Evolutionary conservation across 1,284 basidiomycete genomes (phyloP), one percentile per base, ranked within the genome.

Genomic region (Blastosporella zonata): DNA sequence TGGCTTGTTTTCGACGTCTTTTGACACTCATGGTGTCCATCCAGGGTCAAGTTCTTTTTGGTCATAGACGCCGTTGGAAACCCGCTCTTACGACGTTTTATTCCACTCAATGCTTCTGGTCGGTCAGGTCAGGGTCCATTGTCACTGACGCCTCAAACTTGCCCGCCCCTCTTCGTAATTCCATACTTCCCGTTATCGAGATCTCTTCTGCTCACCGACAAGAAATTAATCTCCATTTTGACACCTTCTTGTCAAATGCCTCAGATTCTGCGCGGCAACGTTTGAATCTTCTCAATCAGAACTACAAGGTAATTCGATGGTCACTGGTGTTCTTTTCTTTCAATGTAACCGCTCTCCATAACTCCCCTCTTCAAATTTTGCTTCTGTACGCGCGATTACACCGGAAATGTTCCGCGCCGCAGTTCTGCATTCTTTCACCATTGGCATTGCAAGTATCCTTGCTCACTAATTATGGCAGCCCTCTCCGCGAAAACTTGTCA

Each of bases 131-230:
- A 31, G 29, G 29, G 29, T 31, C 12, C 29, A 7, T n/a, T n/a
- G n/a, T n/a, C n/a, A 6, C 12, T 13, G 29, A 31, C 6, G 7
- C 13, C 13, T 31, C 29, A 33, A 43, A 43, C 50, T 31, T 50
- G 31, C 45, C 65, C 64, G 64, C 42, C 6, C 13, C 9, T 61
- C 49, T 46, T 65, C 64, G 62, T 63, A 62, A 66, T 65, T 27
- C 58, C 46, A 44, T 46, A 37, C 52, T 54, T 41, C 44, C 40
- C 31, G 46, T 48, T 47, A 41, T 55, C 49, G 49, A 43, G 55
- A 46, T 58, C 49, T 52, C 45, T 55, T 6, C 13, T 35, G 43
- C 34, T 44, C 43, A 38, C 44, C 38, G 51, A 52, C 45, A 41
- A 48, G 47, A 50, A 53, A 51, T 53, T 49, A 52, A 60, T 60